These are phyloP conservation scores for Vitis hybrid DNA, from an alignment of 177 flowering plant genomes.

Conservation along the genomic window DNA sequence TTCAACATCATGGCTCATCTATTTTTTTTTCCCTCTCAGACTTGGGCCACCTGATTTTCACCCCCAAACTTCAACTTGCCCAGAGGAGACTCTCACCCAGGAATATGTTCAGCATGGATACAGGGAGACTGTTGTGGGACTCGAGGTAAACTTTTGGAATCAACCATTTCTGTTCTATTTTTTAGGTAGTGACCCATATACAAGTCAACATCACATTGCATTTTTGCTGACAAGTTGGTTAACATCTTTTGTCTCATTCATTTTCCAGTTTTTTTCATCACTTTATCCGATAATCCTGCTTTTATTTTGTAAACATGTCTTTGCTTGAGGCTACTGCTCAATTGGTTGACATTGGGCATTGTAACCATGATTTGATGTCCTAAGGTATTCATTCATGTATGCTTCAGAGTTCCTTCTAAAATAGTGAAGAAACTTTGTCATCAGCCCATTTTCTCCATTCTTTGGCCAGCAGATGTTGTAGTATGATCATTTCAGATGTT, in stretches of 20 bases:
- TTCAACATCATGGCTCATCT: neutral
- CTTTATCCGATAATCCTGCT: neutral
- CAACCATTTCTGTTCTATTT: neutral
- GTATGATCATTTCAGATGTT: too few relatives aligned
- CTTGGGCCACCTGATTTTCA: conserved; percentile 96
- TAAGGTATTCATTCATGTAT: neutral
- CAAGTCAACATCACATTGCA: neutral
- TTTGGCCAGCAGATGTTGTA: too few relatives aligned
- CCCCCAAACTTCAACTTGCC: conserved; percentile 81
- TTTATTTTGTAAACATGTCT: neutral
- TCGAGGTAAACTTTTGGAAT: conserved; percentile 64
- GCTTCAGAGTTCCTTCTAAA: neutral
- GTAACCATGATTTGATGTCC: neutral
- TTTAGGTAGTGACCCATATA: neutral
- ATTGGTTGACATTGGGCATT: neutral
- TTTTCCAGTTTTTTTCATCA: neutral
- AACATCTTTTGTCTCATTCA: neutral
- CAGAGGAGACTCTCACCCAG: conserved; percentile 87
- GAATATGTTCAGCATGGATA: conserved; percentile 89
- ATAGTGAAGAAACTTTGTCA: neutral
- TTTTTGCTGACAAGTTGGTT: neutral
- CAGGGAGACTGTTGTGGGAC: conserved; percentile 89
- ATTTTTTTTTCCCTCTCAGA: conserved; percentile 28
- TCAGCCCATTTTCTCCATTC: too few relatives aligned
- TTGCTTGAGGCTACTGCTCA: neutral